Evolutionary conservation across 208 protist genomes (phyloP), one percentile per base, ranked within the genome.

Genomic region (Herpetomonas samuelpessoai): DNA sequence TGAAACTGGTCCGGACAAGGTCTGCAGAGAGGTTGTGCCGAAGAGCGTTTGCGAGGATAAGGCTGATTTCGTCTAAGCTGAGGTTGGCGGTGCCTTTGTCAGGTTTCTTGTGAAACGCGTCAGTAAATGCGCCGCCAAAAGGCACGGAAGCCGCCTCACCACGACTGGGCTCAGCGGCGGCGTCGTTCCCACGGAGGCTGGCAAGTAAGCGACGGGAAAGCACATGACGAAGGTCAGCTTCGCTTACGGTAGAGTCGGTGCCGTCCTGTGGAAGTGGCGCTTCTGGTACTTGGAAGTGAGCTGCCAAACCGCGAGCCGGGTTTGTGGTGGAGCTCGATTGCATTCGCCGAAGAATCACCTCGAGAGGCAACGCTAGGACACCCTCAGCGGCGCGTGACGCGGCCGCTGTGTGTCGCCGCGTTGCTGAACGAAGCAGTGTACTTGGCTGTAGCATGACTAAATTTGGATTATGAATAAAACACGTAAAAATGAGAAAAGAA

Each of bases 301-400:
- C 76, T 50, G 83, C 79, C 4, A 92, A 76, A 6, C 74, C 81
- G 28, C 86, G 81, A 4, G 82, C 62, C 0, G 70, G 71, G 39
- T 92, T 88, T 21, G 65, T 70, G 28, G 79, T 62, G 0, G 86
- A 88, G 62, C 76, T 85, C 2, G 86, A 92, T 62, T 92, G 86
- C 68, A 92, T 73, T 21, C 86, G 81, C 2, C 86, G 81, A 9
- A 92, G 72, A n/a, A 92, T 48, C 10, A 81, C 73, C 45, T 89
- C 81, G 31, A 92, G 69, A 16, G 86, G 62, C 26, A 92, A 67
- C 22, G 47, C 26, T 46, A 62, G 52, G 41, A 82, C 54, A 51
- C 65, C 57, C 57, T 73, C 57, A 9, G 12, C 9, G 44, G 12
- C 16, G 16, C 44, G 44, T 6, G 44, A 24, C 44, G 4, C 44